phyloP scores from a whole-genome alignment of 2,329 filamentous ascomycete genomes.

The Botrytis pseudocinerea region DNA sequence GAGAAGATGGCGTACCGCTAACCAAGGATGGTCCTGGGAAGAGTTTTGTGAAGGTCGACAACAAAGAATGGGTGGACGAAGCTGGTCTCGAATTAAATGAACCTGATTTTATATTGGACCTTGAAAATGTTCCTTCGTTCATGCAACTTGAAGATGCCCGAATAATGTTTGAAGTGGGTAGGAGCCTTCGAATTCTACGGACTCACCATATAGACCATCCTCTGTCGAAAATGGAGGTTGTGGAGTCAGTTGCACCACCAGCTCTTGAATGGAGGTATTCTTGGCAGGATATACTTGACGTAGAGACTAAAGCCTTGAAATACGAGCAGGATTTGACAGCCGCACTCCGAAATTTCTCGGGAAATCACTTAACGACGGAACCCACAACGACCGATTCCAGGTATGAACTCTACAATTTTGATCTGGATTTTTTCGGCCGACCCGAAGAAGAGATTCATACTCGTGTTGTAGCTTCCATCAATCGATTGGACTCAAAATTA shows the following conservation, averaged over 20 bases:
- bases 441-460: conserved; percentile 50
- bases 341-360: conserved; percentile 36
- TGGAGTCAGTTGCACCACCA: conserved; percentile 53
- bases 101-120: conserved; percentile 63
- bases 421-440: conserved; percentile 50
- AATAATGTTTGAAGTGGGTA: conserved; percentile 76
- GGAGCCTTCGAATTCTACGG: conserved; percentile 71
- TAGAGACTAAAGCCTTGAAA: conserved; percentile 60
- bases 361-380: neutral
- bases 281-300: conserved; percentile 66
- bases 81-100: conserved; percentile 58
- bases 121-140: conserved; percentile 68
- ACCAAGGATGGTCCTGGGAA: conserved; percentile 51
- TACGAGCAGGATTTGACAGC: conserved; percentile 51
- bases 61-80: conserved; percentile 57
- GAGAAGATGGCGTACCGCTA: conserved; percentile 56
- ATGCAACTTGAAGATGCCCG: conserved; percentile 68
- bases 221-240: conserved; percentile 55
- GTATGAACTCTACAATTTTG: conserved; percentile 17
- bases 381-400: neutral
- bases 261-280: conserved; percentile 67
- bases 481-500: conserved; percentile 46
- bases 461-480: conserved; percentile 53
- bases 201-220: conserved; percentile 71
- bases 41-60: conserved; percentile 62